Conservation (phyloP, 73 alveolate species). For the Paramecium bursaria region DNA sequence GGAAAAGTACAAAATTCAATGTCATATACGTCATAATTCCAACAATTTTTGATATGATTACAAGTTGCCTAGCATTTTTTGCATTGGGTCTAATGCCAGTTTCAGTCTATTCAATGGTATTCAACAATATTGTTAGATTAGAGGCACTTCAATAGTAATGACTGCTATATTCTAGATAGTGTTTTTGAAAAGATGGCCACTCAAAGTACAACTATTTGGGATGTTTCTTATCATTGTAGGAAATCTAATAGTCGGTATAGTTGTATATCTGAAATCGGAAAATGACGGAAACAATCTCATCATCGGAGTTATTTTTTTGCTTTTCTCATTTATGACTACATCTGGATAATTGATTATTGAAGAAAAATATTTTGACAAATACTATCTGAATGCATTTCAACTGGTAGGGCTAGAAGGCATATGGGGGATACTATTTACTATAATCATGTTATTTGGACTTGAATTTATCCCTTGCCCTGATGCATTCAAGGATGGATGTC, state of each 20-base stretch:
- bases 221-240: constrained; percentile 78
- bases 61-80: constrained; percentile 84
- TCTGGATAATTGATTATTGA: constrained; percentile 85
- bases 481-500: constrained; percentile 57
- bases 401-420: constrained; percentile 96
- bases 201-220: constrained; percentile 81
- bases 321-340: constrained; percentile 72
- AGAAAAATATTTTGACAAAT: constrained; percentile 82
- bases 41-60: constrained; percentile 84
- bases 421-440: constrained; percentile 80
- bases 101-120: constrained; percentile 88
- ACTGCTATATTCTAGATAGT: constrained; percentile 80
- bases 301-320: constrained; percentile 28
- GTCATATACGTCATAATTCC: constrained; percentile 76
- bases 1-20: constrained; percentile 46
- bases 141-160: constrained; percentile 89
- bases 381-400: constrained; percentile 86
- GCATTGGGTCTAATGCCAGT: constrained; percentile 88
- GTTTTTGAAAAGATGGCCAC: constrained; percentile 81
- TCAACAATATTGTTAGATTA: constrained; percentile 57
- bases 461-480: constrained; percentile 79
- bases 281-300: constrained; percentile 50
- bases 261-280: constrained; percentile 64
- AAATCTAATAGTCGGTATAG: constrained; percentile 81
- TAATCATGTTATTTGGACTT: constrained; percentile 78